Percentiles rank a stretch among this genome's conserved stretches.
Evolutionary conservation across 2,329 filamentous ascomycete genomes (phyloP).

Genomic region (Ceratocystis colombiana): DNA sequence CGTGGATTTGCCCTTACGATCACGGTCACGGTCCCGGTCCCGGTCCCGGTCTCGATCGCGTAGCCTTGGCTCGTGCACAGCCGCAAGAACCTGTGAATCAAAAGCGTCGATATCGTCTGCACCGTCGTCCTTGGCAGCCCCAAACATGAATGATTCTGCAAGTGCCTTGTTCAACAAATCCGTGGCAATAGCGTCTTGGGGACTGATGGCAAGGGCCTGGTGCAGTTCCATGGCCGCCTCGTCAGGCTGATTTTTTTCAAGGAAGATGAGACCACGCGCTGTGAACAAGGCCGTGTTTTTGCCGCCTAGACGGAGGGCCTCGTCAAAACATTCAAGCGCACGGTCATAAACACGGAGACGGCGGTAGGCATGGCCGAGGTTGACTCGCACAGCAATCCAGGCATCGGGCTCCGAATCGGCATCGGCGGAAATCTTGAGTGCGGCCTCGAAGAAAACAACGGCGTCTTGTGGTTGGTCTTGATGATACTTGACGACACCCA

Average conservation of each 20-base stretch:
- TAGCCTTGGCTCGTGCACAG: conserved; percentile 17
- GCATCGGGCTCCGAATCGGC: conserved; percentile 74
- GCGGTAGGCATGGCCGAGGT: conserved; percentile 79
- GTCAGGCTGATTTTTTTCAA: conserved; percentile 64
- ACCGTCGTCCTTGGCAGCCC: conserved; percentile 39
- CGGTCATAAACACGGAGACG: conserved; percentile 58
- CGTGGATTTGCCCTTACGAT: conserved; percentile 40
- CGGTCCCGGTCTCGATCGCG: not conserved
- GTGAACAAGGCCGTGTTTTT: conserved; percentile 70
- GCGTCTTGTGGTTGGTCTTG: conserved; percentile 70
- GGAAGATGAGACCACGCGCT: conserved; percentile 71
- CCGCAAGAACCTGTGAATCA: conserved; percentile 42
- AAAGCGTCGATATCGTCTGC: conserved; percentile 41
- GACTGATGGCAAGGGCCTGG: conserved; percentile 67
- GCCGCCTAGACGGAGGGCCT: conserved; percentile 71
- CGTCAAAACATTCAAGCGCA: conserved; percentile 72
- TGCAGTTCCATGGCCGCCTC: conserved; percentile 76
- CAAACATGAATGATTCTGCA: conserved; percentile 46
- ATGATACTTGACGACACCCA: conserved; percentile 93
- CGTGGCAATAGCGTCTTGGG: conserved; percentile 71
- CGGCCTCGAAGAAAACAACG: conserved; percentile 64
- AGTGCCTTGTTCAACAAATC: conserved; percentile 66
- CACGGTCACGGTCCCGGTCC: conserved; percentile 33
- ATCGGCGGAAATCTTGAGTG: conserved; percentile 66
- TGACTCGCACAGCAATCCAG: conserved; percentile 75